Evolutionary conservation across 139 green algal species (phyloP).

Genomic region (Deuterostichococcus epilithicus): DNA sequence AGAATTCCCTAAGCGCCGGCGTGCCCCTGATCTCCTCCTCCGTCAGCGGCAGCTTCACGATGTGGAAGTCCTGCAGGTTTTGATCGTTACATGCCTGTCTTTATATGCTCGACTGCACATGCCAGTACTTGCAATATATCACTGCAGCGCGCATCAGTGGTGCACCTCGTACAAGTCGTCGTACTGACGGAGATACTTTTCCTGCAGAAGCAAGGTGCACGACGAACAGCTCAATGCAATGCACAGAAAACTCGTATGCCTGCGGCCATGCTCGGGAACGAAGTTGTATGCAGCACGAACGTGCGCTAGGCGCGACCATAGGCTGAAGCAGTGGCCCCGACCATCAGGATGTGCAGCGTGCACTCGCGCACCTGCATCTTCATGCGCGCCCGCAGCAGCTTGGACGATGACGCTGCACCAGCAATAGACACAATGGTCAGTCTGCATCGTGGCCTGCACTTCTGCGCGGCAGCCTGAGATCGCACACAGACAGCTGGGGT

Average conservation of each 20-base stretch:
- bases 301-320: too few species aligned
- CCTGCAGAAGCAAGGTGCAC: too few species aligned
- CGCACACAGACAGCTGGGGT: background rate
- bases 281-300: too few species aligned
- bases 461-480: background rate
- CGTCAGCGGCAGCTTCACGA: slow-evolving; percentile 81
- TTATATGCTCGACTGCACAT: background rate
- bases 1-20: slow-evolving; percentile 65
- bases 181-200: slow-evolving; percentile 88
- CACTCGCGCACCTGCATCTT: too few species aligned
- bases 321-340: too few species aligned
- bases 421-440: background rate
- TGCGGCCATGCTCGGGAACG: too few species aligned
- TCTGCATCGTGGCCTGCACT: background rate
- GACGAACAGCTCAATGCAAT: too few species aligned
- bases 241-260: too few species aligned
- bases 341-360: too few species aligned
- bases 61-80: slow-evolving; percentile 49
- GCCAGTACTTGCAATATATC: background rate
- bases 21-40: slow-evolving; percentile 82
- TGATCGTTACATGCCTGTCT: background rate
- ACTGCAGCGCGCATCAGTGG: slow-evolving; percentile 27
- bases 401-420: slow-evolving; percentile 18
- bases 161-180: slow-evolving; percentile 97
- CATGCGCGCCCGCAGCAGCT: slow-evolving; percentile 76